Percentiles rank a stretch among this genome's conserved stretches.
These are phyloP conservation scores for Phialophora macrospora DNA, from an alignment of 2,329 filamentous ascomycete species.

Conservation along the genomic window DNA sequence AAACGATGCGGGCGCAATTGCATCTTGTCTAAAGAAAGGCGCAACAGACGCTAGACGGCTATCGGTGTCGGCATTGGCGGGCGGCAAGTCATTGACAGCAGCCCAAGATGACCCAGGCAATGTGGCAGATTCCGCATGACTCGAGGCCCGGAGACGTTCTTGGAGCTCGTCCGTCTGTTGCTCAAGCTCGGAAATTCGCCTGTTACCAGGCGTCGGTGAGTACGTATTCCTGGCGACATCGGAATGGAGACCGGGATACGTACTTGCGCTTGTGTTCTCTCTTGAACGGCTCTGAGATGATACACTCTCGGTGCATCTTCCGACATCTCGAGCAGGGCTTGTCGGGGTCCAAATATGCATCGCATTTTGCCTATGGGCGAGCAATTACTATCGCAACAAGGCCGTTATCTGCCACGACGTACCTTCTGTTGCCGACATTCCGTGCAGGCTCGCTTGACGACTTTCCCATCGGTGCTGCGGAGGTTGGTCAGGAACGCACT, in stretches of 20 bases:
- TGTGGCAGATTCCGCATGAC: constrained; percentile 35
- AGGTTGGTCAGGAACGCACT: neutral
- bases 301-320: constrained; percentile 46
- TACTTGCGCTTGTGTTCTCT: constrained; percentile 49
- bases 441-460: constrained; percentile 50
- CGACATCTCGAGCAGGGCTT: constrained; percentile 48
- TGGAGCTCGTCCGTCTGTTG: constrained; percentile 47
- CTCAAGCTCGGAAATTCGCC: constrained; percentile 48
- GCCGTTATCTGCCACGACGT: neutral
- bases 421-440: constrained; percentile 52
- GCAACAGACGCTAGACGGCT: constrained; percentile 40
- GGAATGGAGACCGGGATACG: constrained; percentile 39
- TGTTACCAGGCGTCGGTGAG: constrained; percentile 25
- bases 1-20: constrained; percentile 33
- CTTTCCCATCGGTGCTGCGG: constrained; percentile 30
- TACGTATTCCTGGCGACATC: neutral
- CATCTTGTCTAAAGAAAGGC: constrained; percentile 33
- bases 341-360: constrained; percentile 46
- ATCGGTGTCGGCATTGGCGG: constrained; percentile 44
- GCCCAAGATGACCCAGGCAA: constrained; percentile 41
- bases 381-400: constrained; percentile 1
- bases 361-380: constrained; percentile 43
- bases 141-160: constrained; percentile 43
- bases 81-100: constrained; percentile 31
- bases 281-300: constrained; percentile 51